A percentile compares a stretch with the other conserved stretches of the same genome.
Evolutionary conservation across 176 grass and related monocot species (phyloP).

Genomic region (Zoysia japonica): DNA sequence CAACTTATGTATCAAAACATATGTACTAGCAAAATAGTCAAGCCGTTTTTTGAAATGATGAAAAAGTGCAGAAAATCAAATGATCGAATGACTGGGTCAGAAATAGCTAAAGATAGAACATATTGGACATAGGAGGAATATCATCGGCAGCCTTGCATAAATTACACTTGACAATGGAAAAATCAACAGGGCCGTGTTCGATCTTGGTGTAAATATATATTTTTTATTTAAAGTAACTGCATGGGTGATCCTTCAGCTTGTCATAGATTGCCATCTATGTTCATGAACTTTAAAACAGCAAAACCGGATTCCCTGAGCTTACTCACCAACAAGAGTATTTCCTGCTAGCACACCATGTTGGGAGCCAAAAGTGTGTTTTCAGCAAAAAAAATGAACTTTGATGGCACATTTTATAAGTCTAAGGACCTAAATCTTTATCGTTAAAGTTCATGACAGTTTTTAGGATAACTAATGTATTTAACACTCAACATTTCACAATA

Average conservation of each 20-base stretch:
- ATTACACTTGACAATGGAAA: neutral
- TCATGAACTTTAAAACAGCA: neutral
- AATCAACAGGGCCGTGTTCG: neutral
- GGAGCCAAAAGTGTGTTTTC: neutral
- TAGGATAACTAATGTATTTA: neutral
- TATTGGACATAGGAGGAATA: neutral
- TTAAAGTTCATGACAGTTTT: neutral
- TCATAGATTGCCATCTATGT: neutral
- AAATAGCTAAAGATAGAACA: neutral
- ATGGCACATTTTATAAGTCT: neutral
- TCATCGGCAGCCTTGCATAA: neutral
- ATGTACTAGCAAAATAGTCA: neutral
- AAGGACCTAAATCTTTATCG: neutral
- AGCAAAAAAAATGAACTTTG: neutral
- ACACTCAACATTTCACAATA: neutral
- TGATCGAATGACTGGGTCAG: neutral
- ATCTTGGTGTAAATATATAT: neutral
- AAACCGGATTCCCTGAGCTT: neutral
- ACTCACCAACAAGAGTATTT: neutral
- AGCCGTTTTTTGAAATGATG: neutral
- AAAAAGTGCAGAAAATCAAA: neutral
- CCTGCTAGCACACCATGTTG: neutral
- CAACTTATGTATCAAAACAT: neutral
- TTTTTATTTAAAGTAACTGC: neutral
- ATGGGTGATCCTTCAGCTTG: neutral